These are phyloP conservation scores for Trametopsis cervina DNA, from an alignment of 768 basidiomycete species.

Conservation along the genomic window DNA sequence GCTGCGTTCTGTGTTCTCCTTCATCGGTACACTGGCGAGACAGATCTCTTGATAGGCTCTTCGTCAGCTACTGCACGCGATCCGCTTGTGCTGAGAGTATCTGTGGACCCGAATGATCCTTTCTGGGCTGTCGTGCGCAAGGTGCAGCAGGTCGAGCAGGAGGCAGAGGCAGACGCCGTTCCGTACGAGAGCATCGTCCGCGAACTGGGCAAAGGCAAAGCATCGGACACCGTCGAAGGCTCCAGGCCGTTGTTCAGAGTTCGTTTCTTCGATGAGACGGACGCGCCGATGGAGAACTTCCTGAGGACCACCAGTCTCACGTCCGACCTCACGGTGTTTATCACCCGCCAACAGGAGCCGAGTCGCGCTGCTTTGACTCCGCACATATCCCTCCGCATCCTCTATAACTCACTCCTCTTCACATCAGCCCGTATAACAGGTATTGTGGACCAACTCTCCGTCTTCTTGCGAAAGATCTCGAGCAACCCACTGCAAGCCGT, in stretches of 20 bases:
- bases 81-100: constrained; percentile 78
- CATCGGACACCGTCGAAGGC: constrained; percentile 46
- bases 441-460: constrained; percentile 82
- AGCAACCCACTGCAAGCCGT: constrained; percentile 60
- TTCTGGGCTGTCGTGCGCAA: constrained; percentile 86
- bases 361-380: constrained; percentile 68
- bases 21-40: constrained; percentile 94
- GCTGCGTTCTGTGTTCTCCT: constrained; percentile 89
- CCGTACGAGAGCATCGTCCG: constrained; percentile 74
- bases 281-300: constrained; percentile 64
- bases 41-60: constrained; percentile 85
- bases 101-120: constrained; percentile 77
- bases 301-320: constrained; percentile 75
- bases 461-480: constrained; percentile 66
- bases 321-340: constrained; percentile 90
- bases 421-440: constrained; percentile 66
- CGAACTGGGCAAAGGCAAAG: constrained; percentile 56
- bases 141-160: constrained; percentile 75
- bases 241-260: constrained; percentile 76
- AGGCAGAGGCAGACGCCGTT: constrained; percentile 75
- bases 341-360: constrained; percentile 64
- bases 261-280: constrained; percentile 94
- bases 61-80: constrained; percentile 70
- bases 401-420: constrained; percentile 95
- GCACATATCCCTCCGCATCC: constrained; percentile 68